A percentile compares a stretch with the other conserved stretches of the same genome.
Conservation (phyloP, 768 basidiomycete species). For the Tylopilus rubrobrunneus region DNA sequence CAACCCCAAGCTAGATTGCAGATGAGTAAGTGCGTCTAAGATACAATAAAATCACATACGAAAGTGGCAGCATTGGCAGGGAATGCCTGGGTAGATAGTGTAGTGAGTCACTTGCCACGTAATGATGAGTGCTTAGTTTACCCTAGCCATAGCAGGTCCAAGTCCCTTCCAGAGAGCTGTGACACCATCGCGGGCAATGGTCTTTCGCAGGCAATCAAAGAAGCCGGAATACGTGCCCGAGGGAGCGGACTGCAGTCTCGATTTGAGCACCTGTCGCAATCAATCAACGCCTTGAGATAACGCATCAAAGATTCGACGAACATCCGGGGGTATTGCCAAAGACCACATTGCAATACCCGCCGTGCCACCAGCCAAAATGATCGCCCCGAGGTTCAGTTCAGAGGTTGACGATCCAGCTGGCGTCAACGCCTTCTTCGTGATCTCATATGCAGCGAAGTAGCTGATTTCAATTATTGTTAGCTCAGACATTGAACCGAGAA, state of each 20-base stretch:
- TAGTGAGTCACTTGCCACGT: neutral
- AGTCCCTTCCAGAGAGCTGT: constrained; percentile 94
- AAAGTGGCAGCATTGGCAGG: constrained; percentile 96
- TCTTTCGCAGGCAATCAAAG: constrained; percentile 88
- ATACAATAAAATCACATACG: constrained; percentile 44
- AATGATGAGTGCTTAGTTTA: constrained; percentile 34
- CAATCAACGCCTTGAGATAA: constrained; percentile 4
- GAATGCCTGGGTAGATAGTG: constrained; percentile 65
- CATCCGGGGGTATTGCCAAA: constrained; percentile 95
- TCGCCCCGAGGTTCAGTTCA: constrained; percentile 78
- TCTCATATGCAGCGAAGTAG: constrained; percentile 97
- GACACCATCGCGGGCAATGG: constrained; percentile 85
- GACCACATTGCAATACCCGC: constrained; percentile 99
- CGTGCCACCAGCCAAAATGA: constrained; percentile 88
- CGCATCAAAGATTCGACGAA: constrained; percentile 35
- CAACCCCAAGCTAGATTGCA: constrained; percentile 74
- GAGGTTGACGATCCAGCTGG: constrained; percentile 75
- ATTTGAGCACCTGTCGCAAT: constrained; percentile 79
- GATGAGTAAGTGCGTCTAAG: neutral
- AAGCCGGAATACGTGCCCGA: constrained; percentile 95
- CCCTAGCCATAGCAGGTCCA: constrained; percentile 93
- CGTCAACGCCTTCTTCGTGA: constrained; percentile 82
- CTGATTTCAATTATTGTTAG: constrained; percentile 36
- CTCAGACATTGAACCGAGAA: neutral
- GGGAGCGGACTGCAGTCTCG: constrained; percentile 93